These are phyloP conservation scores for Camptophora hylomeconis DNA, from an alignment of 2,329 filamentous ascomycete species.

Conservation along the genomic window DNA sequence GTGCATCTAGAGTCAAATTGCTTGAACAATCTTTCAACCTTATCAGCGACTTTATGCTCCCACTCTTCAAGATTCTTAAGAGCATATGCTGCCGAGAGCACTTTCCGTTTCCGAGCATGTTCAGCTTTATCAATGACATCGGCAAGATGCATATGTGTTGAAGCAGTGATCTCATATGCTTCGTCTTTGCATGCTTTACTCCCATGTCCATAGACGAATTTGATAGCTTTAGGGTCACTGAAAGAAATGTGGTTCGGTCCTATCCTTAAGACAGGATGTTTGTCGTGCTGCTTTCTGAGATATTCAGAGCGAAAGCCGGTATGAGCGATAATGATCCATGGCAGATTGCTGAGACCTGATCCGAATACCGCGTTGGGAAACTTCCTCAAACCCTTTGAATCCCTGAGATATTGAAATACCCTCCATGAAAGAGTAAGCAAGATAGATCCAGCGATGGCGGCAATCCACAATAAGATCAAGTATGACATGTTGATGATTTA, in stretches of 20 bases:
- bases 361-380: constrained; percentile 33
- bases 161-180: constrained; percentile 20
- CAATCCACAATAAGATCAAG: constrained; percentile 2
- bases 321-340: constrained; percentile 21
- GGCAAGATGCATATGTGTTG: constrained; percentile 23
- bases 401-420: constrained; percentile 29
- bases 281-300: constrained; percentile 4
- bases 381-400: constrained; percentile 35
- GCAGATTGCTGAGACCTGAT: constrained; percentile 33
- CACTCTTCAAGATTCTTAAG: constrained; percentile 28
- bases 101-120: constrained; percentile 27
- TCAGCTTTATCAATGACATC: constrained; percentile 28
- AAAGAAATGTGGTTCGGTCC: constrained; percentile 4
- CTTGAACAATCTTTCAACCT: constrained; percentile 20
- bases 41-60: constrained; percentile 30
- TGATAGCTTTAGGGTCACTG: constrained; percentile 4
- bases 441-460: background rate
- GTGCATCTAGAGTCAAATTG: constrained; percentile 25
- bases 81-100: constrained; percentile 26
- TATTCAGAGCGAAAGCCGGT: constrained; percentile 14
- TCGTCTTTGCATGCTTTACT: constrained; percentile 24
- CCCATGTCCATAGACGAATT: constrained; percentile 25
- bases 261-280: constrained; percentile 3
- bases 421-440: constrained; percentile 3
- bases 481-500: constrained; percentile 1